These are phyloP conservation scores for Rhodotorula mucilaginosa DNA, from an alignment of 1,284 basidiomycete species.

Conservation along the genomic window DNA sequence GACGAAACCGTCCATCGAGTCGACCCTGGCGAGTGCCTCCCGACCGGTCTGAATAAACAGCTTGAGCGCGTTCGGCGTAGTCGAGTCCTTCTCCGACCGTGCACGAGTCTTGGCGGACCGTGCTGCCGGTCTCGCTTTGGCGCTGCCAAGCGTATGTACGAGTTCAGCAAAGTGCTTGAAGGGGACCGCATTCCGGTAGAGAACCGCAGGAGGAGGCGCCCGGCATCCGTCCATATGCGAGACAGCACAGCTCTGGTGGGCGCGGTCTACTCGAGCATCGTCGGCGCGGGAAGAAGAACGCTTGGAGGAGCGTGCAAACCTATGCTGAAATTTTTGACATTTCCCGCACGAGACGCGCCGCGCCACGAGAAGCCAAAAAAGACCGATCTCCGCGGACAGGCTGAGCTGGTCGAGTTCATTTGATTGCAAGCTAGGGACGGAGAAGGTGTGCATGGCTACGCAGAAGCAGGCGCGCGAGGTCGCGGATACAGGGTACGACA, in stretches of 20 bases:
- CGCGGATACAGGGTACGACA: no score
- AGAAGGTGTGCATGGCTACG: not conserved
- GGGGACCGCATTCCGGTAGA: constrained; percentile 26
- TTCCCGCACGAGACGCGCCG: not conserved
- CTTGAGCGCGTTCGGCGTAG: not conserved
- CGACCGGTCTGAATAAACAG: no score
- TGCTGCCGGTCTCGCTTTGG: constrained; percentile 12
- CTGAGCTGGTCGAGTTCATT: not conserved
- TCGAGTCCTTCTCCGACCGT: constrained; percentile 6
- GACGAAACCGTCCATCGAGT: constrained; percentile 18
- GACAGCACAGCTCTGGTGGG: not conserved
- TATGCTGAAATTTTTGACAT: no score
- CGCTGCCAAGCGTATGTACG: constrained; percentile 2
- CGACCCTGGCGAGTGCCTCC: not conserved
- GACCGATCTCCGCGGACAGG: not conserved
- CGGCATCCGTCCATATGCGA: not conserved
- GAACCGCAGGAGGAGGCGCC: not conserved
- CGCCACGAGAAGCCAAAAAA: not conserved
- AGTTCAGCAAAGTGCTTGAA: constrained; percentile 25
- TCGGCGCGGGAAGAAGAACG: not conserved
- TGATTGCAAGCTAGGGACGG: not conserved
- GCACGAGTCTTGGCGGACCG: constrained; percentile 11
- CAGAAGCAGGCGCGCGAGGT: no score
- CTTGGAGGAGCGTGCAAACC: no score
- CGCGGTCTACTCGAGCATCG: not conserved